Base-by-base conservation (phyloP, 805 yeast genomes). In the Grigorovia jiainica region DNA sequence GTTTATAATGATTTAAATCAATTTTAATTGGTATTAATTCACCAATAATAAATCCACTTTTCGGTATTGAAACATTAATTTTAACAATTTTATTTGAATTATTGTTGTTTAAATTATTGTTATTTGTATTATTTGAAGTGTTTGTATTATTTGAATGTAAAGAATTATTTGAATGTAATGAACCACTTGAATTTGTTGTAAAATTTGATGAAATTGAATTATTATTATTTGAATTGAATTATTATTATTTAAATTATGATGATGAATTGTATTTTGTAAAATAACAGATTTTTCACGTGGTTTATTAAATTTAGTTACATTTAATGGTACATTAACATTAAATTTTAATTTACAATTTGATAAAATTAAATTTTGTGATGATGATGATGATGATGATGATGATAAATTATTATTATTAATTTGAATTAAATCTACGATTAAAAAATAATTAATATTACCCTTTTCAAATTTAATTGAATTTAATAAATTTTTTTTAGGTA, bases 401-500 rank as follows among this genome's bases (percentile, higher is more conserved):
- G 34, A 31, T 4, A 13, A 5, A 4, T 18, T 3, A 16, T 8
- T 30, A 5, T 30, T 30, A 21, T 20, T n/a, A 11, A 34, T 11
- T 10, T 4, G 21, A 7, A 31, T 23, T 30, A 58, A 16, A n/a
- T 47, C 35, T 19, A 57, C 52, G 44, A 43, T 42, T 43, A 87
- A 64, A 25, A 64, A 61, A 58, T 87, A 87, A 3, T 73, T 60
- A 13, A 87, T 84, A 16, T 85, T 74, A n/a, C 97, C 96, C 52
- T 79, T 78, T 50, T 89, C 95, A 52, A 87, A 87, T 48, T 78
- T 79, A 20, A 87, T 73, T 39, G 87, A 78, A 18, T 92, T 82
- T 20, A 44, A 21, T 15, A 41, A 24, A 3, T 85, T 72, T 48
- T 82, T 74, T 48, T 75, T 77, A 1, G 96, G 95, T n/a, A 87